Evolutionary conservation across 2,329 filamentous ascomycete species (phyloP), one percentile per base, ranked within the genome.

Genomic region (Neonectria hederae): DNA sequence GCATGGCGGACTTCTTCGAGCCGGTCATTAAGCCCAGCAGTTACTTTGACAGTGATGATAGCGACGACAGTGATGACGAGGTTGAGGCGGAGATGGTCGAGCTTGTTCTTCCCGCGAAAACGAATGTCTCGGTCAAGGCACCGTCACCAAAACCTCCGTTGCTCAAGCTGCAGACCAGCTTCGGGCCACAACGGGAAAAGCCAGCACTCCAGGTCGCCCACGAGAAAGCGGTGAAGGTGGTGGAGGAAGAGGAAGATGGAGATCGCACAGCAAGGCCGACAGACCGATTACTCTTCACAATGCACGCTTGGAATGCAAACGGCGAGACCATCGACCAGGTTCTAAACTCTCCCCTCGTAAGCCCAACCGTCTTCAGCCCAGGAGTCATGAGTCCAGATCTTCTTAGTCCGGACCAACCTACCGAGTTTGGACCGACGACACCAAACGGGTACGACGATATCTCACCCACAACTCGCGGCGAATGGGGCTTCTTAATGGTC

Each of bases 401-500:
- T 9, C 66, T 75, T 54, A 72, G 73, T 42, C 68, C 71, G 5
- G 19, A 54, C 49, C 40, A 59, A 35, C 63, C 62, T 14, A 71
- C 71, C 2, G 73, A 63, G 52, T 67, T 82, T 21, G 86, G 84
- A 0, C 84, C 87, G 1, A 75, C 79, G 76, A 89, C 87, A 61
- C 87, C 87, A 1, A 87, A 89, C 66, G 83, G 79, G 8, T 87
- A 86, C 66, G 87, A 88, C 21, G 88, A 90, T 71, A 86, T 90
- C 59, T 89, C 86, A 54, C 88, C 88, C 6, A 83, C 86, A 24
- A 90, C 88, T 9, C 81, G 85, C 43, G 86, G 86, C 5, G 88
- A 90, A 76, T 90, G 88, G 88, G 85, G 86, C 0, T 87, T 87
- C 71, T 75, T 90, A 68, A 86, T 88, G 78, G 79, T 81, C 43